Evolutionary conservation across 805 yeast species (phyloP), one percentile per base, ranked within the genome.

Genomic region (Candida multigemmis): DNA sequence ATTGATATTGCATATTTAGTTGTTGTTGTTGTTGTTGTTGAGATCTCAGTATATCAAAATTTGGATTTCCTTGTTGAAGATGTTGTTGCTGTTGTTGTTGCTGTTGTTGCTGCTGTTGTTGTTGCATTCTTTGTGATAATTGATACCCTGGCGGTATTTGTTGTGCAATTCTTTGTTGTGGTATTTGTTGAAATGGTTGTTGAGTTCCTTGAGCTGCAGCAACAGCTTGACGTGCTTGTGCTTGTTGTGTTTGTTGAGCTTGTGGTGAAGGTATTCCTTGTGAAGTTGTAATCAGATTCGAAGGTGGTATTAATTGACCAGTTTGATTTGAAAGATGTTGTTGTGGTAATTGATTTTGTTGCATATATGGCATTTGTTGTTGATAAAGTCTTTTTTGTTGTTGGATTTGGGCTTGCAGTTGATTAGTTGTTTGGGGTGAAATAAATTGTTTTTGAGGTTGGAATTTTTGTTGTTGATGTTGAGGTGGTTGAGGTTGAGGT

Each of bases 401-500:
- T 21, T 19, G 19, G 7, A 9, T 13, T 11, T 22, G 22, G n/a
- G n/a, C 22, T 11, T 24, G 30, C 19, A 28, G 20, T 28, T 21
- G 41, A 19, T 34, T 32, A 12, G 16, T 9, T 11, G 23, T 18
- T 20, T 23, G 27, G 2, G 20, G 19, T 4, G 23, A 7, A 3
- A 13, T 10, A 7, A 26, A 24, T 16, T 28, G 33, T 15, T 19
- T 19, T 18, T 25, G 30, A 11, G 24, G 22, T 13, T n/a, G 28
- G 12, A 18, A 29, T 19, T 17, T 15, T 15, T 26, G 33, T 26
- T 30, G 34, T 6, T 19, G 23, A 16, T 27, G 32, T 29, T 33
- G 40, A 28, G 28, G 37, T 23, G 25, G 35, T 19, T 48, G 51
- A 16, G 25, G 42, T 15, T 44, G 50, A 21, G 41, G 52, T 27